Percentiles rank a stretch among this genome's conserved stretches.
phyloP scores from a whole-genome alignment of 176 grass and related monocot genomes.

The Oryza glumipatula region DNA sequence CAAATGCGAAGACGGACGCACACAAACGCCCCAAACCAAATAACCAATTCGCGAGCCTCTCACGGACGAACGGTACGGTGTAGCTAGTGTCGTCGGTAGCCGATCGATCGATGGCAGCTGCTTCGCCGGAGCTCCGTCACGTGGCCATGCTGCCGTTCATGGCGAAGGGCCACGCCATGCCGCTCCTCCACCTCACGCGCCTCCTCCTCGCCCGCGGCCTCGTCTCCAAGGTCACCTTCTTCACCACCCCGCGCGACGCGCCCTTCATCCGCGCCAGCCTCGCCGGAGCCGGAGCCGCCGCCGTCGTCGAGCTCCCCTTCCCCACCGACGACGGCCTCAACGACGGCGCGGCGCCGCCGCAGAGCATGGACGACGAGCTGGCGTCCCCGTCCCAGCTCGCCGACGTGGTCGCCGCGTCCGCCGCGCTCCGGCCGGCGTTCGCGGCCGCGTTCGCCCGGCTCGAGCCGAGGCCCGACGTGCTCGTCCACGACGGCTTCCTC shows the following conservation, averaged over 20 bases:
- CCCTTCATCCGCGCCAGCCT: constrained; percentile 50
- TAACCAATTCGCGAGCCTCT: too few relatives aligned
- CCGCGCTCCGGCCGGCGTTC: too few relatives aligned
- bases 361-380: constrained; percentile 44
- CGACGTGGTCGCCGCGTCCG: constrained; percentile 5
- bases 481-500: constrained; percentile 58
- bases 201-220: constrained; percentile 33
- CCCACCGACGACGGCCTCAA: background rate
- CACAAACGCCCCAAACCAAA: too few relatives aligned
- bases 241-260: constrained; percentile 52
- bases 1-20: too few relatives aligned
- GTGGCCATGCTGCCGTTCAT: constrained; percentile 49
- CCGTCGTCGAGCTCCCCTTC: constrained; percentile 56
- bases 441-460: too few relatives aligned
- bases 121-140: constrained; percentile 27
- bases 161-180: constrained; percentile 48
- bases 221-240: constrained; percentile 49
- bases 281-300: background rate
- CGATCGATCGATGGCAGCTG: background rate
- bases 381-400: constrained; percentile 16
- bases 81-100: too few relatives aligned
- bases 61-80: too few relatives aligned
- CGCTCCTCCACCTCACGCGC: constrained; percentile 43
- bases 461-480: constrained; percentile 41
- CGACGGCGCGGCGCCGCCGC: background rate